Percentiles rank a stretch among this genome's conserved stretches.
These are phyloP conservation scores for Fusarium armeniacum DNA, from an alignment of 2,329 filamentous ascomycete species.

Conservation along the genomic window DNA sequence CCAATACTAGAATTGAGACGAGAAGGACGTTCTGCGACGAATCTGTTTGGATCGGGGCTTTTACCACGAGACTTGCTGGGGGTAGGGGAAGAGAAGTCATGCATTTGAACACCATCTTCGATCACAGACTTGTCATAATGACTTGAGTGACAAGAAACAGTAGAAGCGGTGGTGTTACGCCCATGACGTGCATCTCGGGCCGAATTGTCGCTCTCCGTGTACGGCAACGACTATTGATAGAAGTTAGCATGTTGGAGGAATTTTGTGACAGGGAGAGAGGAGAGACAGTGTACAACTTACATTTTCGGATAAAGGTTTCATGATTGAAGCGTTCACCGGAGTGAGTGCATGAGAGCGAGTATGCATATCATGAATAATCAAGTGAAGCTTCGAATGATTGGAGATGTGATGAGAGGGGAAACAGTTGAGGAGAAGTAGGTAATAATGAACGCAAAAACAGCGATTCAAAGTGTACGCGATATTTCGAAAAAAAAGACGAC, in stretches of 20 bases:
- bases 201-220: conserved; percentile 41
- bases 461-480: conserved; percentile 1
- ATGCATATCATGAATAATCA: background rate
- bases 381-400: conserved; percentile 1
- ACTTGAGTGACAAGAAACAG: conserved; percentile 34
- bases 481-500: background rate
- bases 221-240: conserved; percentile 34
- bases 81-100: conserved; percentile 27
- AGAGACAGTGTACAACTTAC: conserved; percentile 13
- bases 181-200: conserved; percentile 37
- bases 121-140: conserved; percentile 26
- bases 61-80: conserved; percentile 12
- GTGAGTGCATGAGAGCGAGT: background rate
- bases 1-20: background rate
- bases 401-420: background rate
- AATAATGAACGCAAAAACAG: background rate
- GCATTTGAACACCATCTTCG: conserved; percentile 22
- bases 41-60: conserved; percentile 26
- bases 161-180: conserved; percentile 37
- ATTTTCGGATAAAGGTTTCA: conserved; percentile 32
- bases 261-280: background rate
- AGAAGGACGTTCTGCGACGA: conserved; percentile 38
- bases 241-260: conserved; percentile 11
- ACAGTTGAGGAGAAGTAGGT: background rate
- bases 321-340: conserved; percentile 12